Evolutionary conservation across 139 green algal genomes (phyloP).

Genomic region (Closterium sp.): DNA sequence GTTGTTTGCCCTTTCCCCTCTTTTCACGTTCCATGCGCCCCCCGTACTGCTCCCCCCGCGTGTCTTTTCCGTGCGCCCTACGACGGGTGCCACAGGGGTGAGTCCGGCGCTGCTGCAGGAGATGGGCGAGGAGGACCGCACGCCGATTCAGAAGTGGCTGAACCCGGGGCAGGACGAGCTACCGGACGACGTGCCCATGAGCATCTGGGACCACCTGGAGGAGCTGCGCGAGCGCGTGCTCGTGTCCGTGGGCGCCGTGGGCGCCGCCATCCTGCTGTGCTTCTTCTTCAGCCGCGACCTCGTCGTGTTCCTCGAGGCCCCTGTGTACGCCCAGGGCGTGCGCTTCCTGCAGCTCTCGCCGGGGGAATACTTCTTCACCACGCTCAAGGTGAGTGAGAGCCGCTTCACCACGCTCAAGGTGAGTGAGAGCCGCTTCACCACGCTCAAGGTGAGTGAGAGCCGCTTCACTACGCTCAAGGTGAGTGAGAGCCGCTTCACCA

Average conservation of each 20-base stretch:
- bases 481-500: slow-evolving; percentile 93
- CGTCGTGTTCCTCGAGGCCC: slow-evolving; percentile 92
- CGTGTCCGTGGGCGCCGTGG: slow-evolving; percentile 57
- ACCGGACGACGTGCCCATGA: slow-evolving; percentile 83
- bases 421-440: slow-evolving; percentile 93
- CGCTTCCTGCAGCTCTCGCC: slow-evolving; percentile 96
- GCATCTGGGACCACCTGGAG: slow-evolving; percentile 96
- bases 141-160: slow-evolving; percentile 64
- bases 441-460: slow-evolving; percentile 81
- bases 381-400: slow-evolving; percentile 81
- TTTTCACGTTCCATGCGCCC: background rate
- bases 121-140: slow-evolving; percentile 7
- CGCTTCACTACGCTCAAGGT: background rate
- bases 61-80: background rate
- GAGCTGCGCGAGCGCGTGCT: slow-evolving; percentile 88
- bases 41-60: background rate
- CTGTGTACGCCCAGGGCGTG: slow-evolving; percentile 84
- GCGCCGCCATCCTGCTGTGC: slow-evolving; percentile 73
- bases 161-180: slow-evolving; percentile 80
- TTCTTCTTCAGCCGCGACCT: slow-evolving; percentile 85
- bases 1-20: background rate
- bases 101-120: background rate
- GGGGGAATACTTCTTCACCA: slow-evolving; percentile 98
- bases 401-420: background rate
- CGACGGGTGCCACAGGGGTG: background rate